Conservation (phyloP, 129 eudicot genomes). For the Daucus carota region DNA sequence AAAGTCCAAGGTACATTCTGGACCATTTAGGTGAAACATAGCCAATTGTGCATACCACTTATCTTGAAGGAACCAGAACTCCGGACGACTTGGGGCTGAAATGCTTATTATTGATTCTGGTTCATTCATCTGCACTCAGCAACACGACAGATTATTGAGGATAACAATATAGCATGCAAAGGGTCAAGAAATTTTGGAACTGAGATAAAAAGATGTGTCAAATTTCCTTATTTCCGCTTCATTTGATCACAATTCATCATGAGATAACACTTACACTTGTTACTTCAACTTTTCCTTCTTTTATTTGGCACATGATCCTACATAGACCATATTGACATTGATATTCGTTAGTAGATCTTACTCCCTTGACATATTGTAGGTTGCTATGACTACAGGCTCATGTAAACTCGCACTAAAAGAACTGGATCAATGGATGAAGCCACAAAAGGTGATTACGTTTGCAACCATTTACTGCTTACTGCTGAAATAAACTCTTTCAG, state of each 20-base stretch:
- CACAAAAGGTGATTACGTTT: conserved; percentile 22
- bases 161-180: neutral
- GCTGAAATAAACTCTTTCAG: neutral
- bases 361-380: conserved; percentile 11
- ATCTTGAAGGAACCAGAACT: neutral
- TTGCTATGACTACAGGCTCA: conserved; percentile 19
- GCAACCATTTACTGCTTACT: neutral
- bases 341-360: neutral
- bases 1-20: neutral
- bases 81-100: neutral
- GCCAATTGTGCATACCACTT: neutral
- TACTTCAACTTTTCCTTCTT: neutral
- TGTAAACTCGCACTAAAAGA: conserved; percentile 23
- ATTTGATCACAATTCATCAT: neutral
- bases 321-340: neutral
- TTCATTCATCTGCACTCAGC: neutral
- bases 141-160: neutral
- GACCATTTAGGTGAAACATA: neutral
- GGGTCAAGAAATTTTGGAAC: neutral
- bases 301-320: neutral
- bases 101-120: neutral
- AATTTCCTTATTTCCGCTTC: neutral
- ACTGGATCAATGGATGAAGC: conserved; percentile 31
- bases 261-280: too few species aligned
- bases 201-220: neutral